Evolutionary conservation across 2,329 filamentous ascomycete species (phyloP), one percentile per base, ranked within the genome.

Genomic region (Alternaria angustiovoidea): DNA sequence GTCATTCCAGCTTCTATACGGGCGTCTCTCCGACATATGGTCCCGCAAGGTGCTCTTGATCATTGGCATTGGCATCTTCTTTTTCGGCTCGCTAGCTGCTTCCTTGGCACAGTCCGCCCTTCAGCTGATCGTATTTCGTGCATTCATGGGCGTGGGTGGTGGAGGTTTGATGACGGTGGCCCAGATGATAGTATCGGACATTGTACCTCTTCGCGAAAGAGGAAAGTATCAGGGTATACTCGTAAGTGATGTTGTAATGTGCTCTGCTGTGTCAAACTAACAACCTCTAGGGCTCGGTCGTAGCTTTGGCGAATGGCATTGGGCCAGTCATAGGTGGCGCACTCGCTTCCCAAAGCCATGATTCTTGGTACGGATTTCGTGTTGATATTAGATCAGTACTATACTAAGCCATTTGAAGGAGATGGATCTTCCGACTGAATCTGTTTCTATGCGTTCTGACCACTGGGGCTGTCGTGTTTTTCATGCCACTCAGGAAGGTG

Each of bases 1-100:
- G 0, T 85, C 86, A 32, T 90, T 89, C 63, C 87, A 88, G 64
- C 85, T 89, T 59, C 81, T 90, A 0, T 89, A 90, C 69, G 88
- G 88, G 11, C 82, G 87, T 4, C 70, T 89, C 2, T 88, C 86
- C 0, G 87, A 89, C 72, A 86, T 89, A 2, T 83, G 88, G 61
- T 87, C 87, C 39, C 66, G 68, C 52, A 71, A 69, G 44, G 64
- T 67, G 67, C 89, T 18, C 79, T 79, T 11, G 83, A 83, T 77
- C 86, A 9, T 79, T 77, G 1, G 74, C 87, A 38, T 79, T 89
- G 9, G 81, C 81, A 24, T 69, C 3, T 69, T 69, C 51, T 69
- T 70, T 59, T 88, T 36, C 84, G 84, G 11, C 85, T 89, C 71
- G 71, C 89, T 61, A 76, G 88, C 3, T 87, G 87, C 71, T 22